These are phyloP conservation scores for Exsudoporus frostii DNA, from an alignment of 768 basidiomycete genomes.

Conservation along the genomic window DNA sequence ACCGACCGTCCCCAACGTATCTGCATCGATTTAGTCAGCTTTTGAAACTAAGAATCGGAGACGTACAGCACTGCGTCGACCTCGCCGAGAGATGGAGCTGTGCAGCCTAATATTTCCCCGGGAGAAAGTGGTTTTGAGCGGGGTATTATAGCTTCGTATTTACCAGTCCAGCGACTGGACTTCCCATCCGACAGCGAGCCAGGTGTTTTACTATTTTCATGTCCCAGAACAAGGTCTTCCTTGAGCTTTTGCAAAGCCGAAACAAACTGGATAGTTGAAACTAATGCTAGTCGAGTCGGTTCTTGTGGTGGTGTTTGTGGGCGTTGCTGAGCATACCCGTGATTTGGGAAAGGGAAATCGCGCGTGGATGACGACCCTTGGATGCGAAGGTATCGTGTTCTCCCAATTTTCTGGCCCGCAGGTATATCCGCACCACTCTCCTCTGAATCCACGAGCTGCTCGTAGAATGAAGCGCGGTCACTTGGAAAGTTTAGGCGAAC, in stretches of 20 bases:
- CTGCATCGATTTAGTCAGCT: slow-evolving; percentile 39
- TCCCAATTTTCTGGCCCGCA: slow-evolving; percentile 42
- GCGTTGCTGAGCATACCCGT: slow-evolving; percentile 11
- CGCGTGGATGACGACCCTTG: slow-evolving; percentile 36
- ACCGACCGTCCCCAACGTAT: slow-evolving; percentile 96
- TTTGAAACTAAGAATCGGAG: background rate
- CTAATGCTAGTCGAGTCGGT: slow-evolving; percentile 78
- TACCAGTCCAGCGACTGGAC: slow-evolving; percentile 48
- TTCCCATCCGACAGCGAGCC: slow-evolving; percentile 3
- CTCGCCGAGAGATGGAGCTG: slow-evolving; percentile 75
- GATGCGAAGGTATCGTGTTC: slow-evolving; percentile 54
- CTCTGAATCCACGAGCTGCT: slow-evolving; percentile 58
- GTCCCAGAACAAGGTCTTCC: slow-evolving; percentile 61
- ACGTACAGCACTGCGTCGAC: slow-evolving; percentile 91
- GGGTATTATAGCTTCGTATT: slow-evolving; percentile 75
- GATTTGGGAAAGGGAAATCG: slow-evolving; percentile 1
- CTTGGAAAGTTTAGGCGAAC: slow-evolving; percentile 88
- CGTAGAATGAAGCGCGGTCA: slow-evolving; percentile 62
- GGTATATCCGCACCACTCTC: slow-evolving; percentile 45
- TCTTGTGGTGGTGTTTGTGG: slow-evolving; percentile 18
- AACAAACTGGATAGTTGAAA: slow-evolving; percentile 98
- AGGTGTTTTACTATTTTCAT: slow-evolving; percentile 9
- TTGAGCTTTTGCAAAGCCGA: slow-evolving; percentile 86
- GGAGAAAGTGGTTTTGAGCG: slow-evolving; percentile 91
- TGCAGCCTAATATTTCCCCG: slow-evolving; percentile 96